phyloP scores from a whole-genome alignment of 495 filamentous ascomycete species.

The Astrothelium macrocarpum region DNA sequence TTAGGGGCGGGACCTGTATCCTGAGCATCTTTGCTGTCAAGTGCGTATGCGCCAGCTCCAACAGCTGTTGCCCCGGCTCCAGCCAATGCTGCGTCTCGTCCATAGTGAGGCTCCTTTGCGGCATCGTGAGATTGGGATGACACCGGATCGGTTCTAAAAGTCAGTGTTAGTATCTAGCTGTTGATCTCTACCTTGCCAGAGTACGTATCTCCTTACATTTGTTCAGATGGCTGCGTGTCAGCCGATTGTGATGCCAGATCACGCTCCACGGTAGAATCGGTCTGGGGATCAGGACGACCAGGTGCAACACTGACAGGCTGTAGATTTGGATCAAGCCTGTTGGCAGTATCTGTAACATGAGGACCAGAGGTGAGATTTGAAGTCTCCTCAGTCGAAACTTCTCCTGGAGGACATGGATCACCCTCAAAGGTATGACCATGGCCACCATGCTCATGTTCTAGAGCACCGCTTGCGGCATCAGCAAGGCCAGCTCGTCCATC shows the following conservation, averaged over 20 bases:
- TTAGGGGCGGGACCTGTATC: slow-evolving; percentile 11
- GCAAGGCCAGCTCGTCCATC: slow-evolving; percentile 5
- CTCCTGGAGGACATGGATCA: neutral
- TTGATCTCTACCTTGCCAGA: too few relatives aligned
- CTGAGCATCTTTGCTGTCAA: neutral
- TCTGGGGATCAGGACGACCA: slow-evolving; percentile 6
- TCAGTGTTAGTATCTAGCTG: neutral
- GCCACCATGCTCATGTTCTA: neutral
- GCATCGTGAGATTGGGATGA: neutral
- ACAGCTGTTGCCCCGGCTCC: slow-evolving; percentile 17
- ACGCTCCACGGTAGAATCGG: too few relatives aligned
- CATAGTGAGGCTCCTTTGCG: slow-evolving; percentile 15
- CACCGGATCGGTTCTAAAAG: neutral
- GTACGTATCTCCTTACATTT: neutral
- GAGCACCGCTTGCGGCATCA: neutral
- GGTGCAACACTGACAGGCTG: neutral
- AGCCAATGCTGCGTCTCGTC: slow-evolving; percentile 22
- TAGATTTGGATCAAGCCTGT: slow-evolving; percentile 17
- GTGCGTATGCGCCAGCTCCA: slow-evolving; percentile 18
- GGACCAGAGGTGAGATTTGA: slow-evolving; percentile 8
- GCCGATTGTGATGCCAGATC: neutral
- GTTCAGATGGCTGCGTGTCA: neutral
- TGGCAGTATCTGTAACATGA: slow-evolving; percentile 22
- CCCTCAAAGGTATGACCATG: neutral
- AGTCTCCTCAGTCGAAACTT: neutral